Conservation (phyloP, 139 green algal species). For the Yamagishiella unicocca region DNA sequence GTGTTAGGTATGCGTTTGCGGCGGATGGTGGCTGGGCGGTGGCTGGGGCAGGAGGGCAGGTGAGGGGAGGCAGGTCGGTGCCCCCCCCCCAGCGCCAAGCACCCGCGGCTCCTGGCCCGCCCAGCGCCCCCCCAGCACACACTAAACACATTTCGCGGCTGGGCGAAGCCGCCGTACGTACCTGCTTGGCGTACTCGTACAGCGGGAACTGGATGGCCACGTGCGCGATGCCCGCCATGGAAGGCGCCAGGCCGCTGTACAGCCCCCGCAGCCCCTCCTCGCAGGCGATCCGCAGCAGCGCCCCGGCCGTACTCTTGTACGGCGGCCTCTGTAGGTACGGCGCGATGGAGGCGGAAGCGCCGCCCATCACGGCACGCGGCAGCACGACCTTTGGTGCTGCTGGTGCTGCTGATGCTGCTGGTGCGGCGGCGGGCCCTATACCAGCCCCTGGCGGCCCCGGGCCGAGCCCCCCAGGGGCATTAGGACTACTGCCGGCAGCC, state of each 20-base stretch:
- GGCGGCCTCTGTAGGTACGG: constrained; percentile 29
- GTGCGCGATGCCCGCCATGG: constrained; percentile 91
- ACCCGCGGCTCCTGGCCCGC: too few relatives aligned
- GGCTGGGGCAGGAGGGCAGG: too few relatives aligned
- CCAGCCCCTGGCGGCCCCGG: not conserved
- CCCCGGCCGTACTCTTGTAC: constrained; percentile 85
- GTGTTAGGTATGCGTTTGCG: too few relatives aligned
- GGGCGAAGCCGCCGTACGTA: too few relatives aligned
- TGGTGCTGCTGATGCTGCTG: not conserved
- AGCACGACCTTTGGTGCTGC: not conserved
- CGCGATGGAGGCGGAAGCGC: not conserved
- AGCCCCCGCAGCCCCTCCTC: constrained; percentile 93
- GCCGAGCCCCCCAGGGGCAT: not conserved
- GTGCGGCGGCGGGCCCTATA: not conserved
- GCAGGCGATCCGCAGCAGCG: constrained; percentile 82
- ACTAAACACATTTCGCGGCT: too few relatives aligned
- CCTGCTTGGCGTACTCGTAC: constrained; percentile 91
- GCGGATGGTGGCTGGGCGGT: too few relatives aligned
- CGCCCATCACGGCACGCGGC: not conserved
- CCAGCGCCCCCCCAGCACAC: too few relatives aligned
- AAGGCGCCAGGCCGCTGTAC: constrained; percentile 93
- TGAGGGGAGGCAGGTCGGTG: too few relatives aligned
- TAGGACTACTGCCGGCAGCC: too few relatives aligned
- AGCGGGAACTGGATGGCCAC: constrained; percentile 98
- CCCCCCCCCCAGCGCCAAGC: too few relatives aligned